A percentile compares a stretch with the other conserved stretches of the same genome.
These are phyloP conservation scores for Ogataea ganodermae DNA, from an alignment of 805 yeast species.

Conservation along the genomic window DNA sequence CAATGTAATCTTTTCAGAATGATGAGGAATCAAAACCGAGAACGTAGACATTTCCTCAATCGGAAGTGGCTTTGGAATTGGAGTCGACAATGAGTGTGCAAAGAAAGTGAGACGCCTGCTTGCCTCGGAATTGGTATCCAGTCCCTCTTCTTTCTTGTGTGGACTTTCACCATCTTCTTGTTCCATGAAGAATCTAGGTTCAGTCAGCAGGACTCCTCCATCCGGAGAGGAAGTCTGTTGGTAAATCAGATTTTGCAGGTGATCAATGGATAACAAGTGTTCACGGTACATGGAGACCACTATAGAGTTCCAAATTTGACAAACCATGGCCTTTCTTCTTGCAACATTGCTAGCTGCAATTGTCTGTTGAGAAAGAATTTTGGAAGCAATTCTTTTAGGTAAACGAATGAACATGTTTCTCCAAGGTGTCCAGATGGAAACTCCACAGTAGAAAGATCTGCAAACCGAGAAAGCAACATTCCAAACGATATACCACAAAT, in stretches of 20 bases:
- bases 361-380: conserved; percentile 52
- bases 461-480: conserved; percentile 73
- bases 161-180: conserved; percentile 65
- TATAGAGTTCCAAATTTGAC: conserved; percentile 84
- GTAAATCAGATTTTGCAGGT: conserved; percentile 65
- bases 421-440: conserved; percentile 90
- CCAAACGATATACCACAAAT: conserved; percentile 83
- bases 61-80: conserved; percentile 73
- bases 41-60: conserved; percentile 75
- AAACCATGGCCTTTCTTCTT: conserved; percentile 56
- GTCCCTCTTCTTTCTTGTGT: conserved; percentile 51
- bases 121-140: conserved; percentile 71
- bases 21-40: conserved; percentile 85
- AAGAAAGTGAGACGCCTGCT: conserved; percentile 82
- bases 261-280: conserved; percentile 73
- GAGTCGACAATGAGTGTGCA: conserved; percentile 87
- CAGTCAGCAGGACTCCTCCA: conserved; percentile 50
- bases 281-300: conserved; percentile 80
- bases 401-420: conserved; percentile 73
- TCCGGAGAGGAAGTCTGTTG: conserved; percentile 44
- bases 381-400: conserved; percentile 75
- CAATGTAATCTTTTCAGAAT: conserved; percentile 76
- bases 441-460: conserved; percentile 67
- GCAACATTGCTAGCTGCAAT: conserved; percentile 33
- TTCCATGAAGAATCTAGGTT: conserved; percentile 77